These are phyloP conservation scores for Cercospora beticola DNA, from an alignment of 2,329 filamentous ascomycete genomes.

Conservation along the genomic window DNA sequence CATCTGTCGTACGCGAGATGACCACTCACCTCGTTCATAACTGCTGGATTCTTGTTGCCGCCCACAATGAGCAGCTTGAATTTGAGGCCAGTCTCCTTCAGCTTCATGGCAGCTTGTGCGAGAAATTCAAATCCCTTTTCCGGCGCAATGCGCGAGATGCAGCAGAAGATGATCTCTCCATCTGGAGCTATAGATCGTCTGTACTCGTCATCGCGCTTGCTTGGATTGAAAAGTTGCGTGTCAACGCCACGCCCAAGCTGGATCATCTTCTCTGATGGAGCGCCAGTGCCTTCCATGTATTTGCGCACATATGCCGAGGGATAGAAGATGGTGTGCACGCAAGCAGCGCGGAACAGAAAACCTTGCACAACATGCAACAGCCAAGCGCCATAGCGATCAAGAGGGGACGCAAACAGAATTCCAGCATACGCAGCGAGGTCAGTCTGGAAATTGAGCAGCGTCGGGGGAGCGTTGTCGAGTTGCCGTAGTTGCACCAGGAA, in stretches of 20 bases:
- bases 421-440: slow-evolving; percentile 68
- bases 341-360: slow-evolving; percentile 62
- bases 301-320: slow-evolving; percentile 62
- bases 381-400: slow-evolving; percentile 62
- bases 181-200: slow-evolving; percentile 58
- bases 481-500: slow-evolving; percentile 68
- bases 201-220: slow-evolving; percentile 52
- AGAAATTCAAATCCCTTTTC: slow-evolving; percentile 72
- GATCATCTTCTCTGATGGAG: slow-evolving; percentile 58
- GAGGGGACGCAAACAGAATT: slow-evolving; percentile 65
- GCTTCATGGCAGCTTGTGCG: slow-evolving; percentile 53
- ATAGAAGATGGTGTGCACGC: slow-evolving; percentile 67
- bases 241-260: slow-evolving; percentile 66
- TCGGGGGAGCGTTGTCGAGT: slow-evolving; percentile 55
- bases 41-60: slow-evolving; percentile 63
- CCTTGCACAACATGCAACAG: slow-evolving; percentile 64
- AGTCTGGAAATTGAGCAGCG: slow-evolving; percentile 71
- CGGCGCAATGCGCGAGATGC: slow-evolving; percentile 65
- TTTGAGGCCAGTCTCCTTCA: slow-evolving; percentile 56
- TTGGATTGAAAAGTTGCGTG: slow-evolving; percentile 60
- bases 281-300: slow-evolving; percentile 60
- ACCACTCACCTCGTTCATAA: slow-evolving; percentile 53
- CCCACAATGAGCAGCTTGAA: slow-evolving; percentile 69
- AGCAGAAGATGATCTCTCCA: slow-evolving; percentile 64
- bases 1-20: no score